Conservation (phyloP, 106 monocot genomes). For the Apostasia ramifera region DNA sequence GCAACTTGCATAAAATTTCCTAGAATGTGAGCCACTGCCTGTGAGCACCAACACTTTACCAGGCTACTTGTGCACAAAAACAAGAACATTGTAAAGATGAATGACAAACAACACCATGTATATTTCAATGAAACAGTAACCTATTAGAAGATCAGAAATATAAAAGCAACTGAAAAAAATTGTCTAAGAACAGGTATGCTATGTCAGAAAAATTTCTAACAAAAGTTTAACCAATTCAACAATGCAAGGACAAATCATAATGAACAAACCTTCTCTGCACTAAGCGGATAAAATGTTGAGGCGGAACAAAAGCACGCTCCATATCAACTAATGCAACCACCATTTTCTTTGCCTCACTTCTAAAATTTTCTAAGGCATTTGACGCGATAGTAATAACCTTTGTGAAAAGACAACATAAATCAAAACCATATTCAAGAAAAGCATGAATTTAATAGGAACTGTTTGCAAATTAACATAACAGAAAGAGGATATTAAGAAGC, state of each 20-base stretch:
- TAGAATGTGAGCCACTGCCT: no score
- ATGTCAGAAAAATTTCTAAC: no score
- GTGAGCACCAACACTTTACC: no score
- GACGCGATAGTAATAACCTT: slow-evolving; percentile 68
- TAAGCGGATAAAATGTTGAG: slow-evolving; percentile 78
- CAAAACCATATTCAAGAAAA: not conserved
- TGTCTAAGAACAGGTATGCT: no score
- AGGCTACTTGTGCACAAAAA: no score
- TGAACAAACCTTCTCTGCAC: slow-evolving; percentile 57
- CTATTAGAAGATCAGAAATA: no score
- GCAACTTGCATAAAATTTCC: no score
- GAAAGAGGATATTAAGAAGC: slow-evolving; percentile 4
- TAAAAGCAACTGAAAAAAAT: no score
- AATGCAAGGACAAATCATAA: not conserved
- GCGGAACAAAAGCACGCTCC: slow-evolving; percentile 99
- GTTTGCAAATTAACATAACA: not conserved
- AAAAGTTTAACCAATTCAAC: no score
- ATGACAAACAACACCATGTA: no score
- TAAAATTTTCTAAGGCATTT: slow-evolving; percentile 54
- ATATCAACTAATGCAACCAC: slow-evolving; percentile 97
- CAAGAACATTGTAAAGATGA: no score
- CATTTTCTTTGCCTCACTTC: slow-evolving; percentile 82
- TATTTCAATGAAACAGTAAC: no score
- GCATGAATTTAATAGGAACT: not conserved
- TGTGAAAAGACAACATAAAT: not conserved